These are phyloP conservation scores for Geotrichum histeridarum DNA, from an alignment of 1,139 yeast genomes.

Conservation along the genomic window DNA sequence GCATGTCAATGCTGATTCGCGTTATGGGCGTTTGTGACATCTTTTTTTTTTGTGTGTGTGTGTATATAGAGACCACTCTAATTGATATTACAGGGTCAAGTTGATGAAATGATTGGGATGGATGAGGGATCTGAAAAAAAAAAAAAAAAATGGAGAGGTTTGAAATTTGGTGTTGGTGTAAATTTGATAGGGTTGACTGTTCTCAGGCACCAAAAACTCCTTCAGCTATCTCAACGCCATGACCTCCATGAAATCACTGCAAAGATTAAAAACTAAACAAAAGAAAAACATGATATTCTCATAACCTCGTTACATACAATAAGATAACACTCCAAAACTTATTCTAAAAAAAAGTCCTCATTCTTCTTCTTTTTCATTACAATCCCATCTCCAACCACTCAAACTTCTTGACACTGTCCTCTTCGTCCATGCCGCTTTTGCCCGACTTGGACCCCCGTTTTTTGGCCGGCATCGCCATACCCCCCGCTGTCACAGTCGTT, in stretches of 20 bases:
- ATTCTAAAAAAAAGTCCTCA: too few relatives aligned
- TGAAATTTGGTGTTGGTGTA: neutral
- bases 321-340: neutral
- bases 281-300: neutral
- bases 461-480: neutral
- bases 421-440: neutral
- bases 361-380: neutral
- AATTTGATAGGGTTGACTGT: neutral
- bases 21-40: slow-evolving; percentile 5
- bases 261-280: neutral
- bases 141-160: neutral
- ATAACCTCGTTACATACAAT: neutral
- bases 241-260: too few relatives aligned
- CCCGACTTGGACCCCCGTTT: neutral
- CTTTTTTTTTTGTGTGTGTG: neutral
- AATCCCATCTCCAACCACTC: slow-evolving; percentile 10
- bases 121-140: neutral
- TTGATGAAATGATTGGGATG: neutral
- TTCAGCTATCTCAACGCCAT: too few relatives aligned
- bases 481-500: neutral
- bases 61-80: too few relatives aligned
- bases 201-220: too few relatives aligned
- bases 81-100: too few relatives aligned
- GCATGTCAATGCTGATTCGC: slow-evolving; percentile 18
- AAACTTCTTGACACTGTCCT: neutral